phyloP scores from a whole-genome alignment of 768 basidiomycete species.

The Termitomyces titanicus region DNA sequence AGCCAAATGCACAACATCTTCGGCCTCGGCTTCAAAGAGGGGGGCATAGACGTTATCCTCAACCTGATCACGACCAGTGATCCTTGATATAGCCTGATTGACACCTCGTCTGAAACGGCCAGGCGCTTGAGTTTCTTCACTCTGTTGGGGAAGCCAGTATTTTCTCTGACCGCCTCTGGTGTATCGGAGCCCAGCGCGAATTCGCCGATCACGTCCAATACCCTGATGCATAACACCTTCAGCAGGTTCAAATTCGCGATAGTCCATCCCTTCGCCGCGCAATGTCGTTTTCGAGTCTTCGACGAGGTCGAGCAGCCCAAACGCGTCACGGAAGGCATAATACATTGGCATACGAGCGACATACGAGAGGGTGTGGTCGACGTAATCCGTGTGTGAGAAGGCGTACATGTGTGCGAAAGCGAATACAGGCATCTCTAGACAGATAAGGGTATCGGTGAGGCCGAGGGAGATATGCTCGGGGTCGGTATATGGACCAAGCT shows the following conservation, averaged over 20 bases:
- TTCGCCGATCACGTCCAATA: constrained; percentile 77
- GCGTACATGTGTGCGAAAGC: constrained; percentile 95
- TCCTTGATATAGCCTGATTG: constrained; percentile 36
- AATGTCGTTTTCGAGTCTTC: constrained; percentile 83
- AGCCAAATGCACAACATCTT: constrained; percentile 61
- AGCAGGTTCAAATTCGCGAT: constrained; percentile 94
- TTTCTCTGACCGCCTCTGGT: constrained; percentile 86
- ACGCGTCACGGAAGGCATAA: constrained; percentile 85
- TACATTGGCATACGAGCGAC: constrained; percentile 88
- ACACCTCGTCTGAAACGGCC: constrained; percentile 38
- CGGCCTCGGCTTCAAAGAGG: constrained; percentile 59
- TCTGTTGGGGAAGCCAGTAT: constrained; percentile 89
- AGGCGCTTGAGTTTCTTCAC: constrained; percentile 31
- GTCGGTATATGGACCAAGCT: constrained; percentile 85
- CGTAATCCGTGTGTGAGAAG: constrained; percentile 87
- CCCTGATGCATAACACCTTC: constrained; percentile 94
- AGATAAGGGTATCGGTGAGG: constrained; percentile 87
- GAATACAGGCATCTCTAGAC: constrained; percentile 97
- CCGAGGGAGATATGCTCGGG: constrained; percentile 87
- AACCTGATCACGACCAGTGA: constrained; percentile 38
- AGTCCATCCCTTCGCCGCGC: constrained; percentile 88
- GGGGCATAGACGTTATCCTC: constrained; percentile 70
- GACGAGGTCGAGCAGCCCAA: constrained; percentile 82
- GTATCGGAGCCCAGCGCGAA: constrained; percentile 90
- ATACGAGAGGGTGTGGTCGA: constrained; percentile 52